Evolutionary conservation across 192 early-diverging fungal genomes (phyloP).

Genomic region (Obelidium mucronatum): DNA sequence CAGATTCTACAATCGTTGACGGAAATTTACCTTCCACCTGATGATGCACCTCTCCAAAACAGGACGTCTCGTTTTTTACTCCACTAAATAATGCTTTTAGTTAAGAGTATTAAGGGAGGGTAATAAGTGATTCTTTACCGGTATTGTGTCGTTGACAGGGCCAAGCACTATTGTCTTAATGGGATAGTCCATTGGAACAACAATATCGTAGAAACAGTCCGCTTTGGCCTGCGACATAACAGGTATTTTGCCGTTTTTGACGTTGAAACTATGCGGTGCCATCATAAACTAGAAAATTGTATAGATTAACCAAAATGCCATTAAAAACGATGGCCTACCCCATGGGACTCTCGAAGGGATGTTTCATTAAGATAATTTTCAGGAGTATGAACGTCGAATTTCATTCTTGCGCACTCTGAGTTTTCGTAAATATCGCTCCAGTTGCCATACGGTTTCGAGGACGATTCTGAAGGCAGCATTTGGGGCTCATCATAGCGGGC

Average conservation of each 20-base stretch:
- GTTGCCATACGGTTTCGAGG: not conserved
- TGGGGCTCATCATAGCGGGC: conserved; percentile 15
- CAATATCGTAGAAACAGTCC: conserved; percentile 20
- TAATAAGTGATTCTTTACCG: conserved; percentile 1
- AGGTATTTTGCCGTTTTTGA: conserved; percentile 6
- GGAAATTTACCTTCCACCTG: conserved; percentile 4
- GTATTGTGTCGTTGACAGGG: not conserved
- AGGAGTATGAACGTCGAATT: not conserved
- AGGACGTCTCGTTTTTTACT: conserved; percentile 15
- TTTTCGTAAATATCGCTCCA: not conserved
- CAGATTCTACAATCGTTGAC: not conserved
- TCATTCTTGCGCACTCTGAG: conserved; percentile 3
- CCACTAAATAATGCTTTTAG: not conserved
- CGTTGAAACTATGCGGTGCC: conserved; percentile 6
- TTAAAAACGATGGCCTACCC: not conserved
- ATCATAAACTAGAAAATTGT: not conserved
- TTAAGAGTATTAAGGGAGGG: not conserved
- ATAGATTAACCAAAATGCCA: not conserved
- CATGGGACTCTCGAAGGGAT: not conserved
- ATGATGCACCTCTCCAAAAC: conserved; percentile 27
- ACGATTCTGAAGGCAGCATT: conserved; percentile 12
- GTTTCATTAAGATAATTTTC: conserved; percentile 4
- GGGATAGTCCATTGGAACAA: conserved; percentile 15
- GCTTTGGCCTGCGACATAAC: conserved; percentile 21
- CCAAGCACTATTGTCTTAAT: not conserved